Percentiles rank a stretch among this genome's conserved stretches.
Evolutionary conservation across 148 eudicot genomes (phyloP).

Genomic region (Rhododendron griersonianum): DNA sequence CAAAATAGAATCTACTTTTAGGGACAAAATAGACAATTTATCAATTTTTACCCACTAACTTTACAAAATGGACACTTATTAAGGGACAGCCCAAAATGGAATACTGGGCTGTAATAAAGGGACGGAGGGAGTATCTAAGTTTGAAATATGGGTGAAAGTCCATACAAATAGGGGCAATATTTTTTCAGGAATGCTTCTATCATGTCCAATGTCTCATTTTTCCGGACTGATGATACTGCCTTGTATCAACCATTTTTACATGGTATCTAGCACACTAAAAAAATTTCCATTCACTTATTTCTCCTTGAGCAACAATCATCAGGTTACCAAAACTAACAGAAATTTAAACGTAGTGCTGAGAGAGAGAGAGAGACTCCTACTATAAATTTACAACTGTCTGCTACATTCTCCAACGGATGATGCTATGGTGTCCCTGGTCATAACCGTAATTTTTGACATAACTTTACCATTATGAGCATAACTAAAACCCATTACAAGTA

Average conservation of each 20-base stretch:
- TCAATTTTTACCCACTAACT: too few relatives aligned
- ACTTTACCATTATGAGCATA: too few relatives aligned
- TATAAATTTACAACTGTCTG: neutral
- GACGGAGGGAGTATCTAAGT: too few relatives aligned
- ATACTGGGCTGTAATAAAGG: too few relatives aligned
- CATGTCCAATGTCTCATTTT: neutral
- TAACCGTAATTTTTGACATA: too few relatives aligned
- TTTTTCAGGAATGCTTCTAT: neutral
- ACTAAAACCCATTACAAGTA: too few relatives aligned
- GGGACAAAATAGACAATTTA: too few relatives aligned
- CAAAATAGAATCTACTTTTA: too few relatives aligned
- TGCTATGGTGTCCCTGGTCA: too few relatives aligned
- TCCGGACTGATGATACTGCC: neutral
- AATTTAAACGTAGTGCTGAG: neutral
- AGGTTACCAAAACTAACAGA: neutral
- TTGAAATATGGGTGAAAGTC: neutral
- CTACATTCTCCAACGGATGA: too few relatives aligned
- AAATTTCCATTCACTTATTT: neutral
- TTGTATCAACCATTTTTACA: neutral
- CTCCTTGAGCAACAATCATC: neutral
- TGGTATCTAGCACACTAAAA: neutral
- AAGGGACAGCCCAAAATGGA: too few relatives aligned
- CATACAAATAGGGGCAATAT: neutral
- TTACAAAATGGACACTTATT: too few relatives aligned
- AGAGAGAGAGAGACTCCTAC: neutral